A percentile compares a stretch with the other conserved stretches of the same genome.
phyloP scores from a whole-genome alignment of 768 basidiomycete genomes.

The Psilocybe tampanensis region DNA sequence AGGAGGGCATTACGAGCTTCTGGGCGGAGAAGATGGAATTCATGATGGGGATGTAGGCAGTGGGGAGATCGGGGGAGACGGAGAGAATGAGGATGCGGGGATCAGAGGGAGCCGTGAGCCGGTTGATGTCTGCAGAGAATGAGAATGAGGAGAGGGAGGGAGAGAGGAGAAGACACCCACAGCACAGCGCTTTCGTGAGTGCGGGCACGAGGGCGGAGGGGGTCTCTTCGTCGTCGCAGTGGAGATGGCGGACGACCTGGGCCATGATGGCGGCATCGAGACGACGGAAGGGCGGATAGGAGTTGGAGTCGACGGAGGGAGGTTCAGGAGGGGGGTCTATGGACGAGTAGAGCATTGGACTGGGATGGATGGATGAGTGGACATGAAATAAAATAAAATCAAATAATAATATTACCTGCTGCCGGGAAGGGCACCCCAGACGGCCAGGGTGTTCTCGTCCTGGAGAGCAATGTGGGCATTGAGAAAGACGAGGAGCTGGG shows the following conservation, averaged over 20 bases:
- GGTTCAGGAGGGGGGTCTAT: constrained; percentile 43
- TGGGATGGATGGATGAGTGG: constrained; percentile 28
- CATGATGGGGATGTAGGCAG: constrained; percentile 98
- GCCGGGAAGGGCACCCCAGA: constrained; percentile 86
- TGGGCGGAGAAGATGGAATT: constrained; percentile 99
- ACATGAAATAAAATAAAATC: neutral
- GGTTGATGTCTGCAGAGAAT: constrained; percentile 39
- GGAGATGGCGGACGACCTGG: constrained; percentile 65
- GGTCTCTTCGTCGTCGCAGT: constrained; percentile 46
- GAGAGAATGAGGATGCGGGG: constrained; percentile 69
- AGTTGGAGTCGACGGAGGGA: constrained; percentile 66
- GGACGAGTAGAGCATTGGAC: constrained; percentile 79
- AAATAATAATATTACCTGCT: constrained; percentile 61
- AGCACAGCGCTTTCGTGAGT: constrained; percentile 90
- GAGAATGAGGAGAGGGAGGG: neutral
- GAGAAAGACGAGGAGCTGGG: constrained; percentile 86
- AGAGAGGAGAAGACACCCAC: constrained; percentile 46
- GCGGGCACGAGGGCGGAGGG: constrained; percentile 77
- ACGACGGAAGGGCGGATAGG: constrained; percentile 81
- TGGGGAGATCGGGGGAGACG: constrained; percentile 86
- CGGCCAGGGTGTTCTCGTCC: constrained; percentile 91
- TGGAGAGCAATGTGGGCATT: constrained; percentile 91
- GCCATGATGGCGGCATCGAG: constrained; percentile 70
- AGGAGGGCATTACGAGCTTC: constrained; percentile 69
- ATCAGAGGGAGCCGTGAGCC: constrained; percentile 33